Conservation (phyloP, 2,329 filamentous ascomycete genomes). For the Cladosporium austrohemisphaericum region DNA sequence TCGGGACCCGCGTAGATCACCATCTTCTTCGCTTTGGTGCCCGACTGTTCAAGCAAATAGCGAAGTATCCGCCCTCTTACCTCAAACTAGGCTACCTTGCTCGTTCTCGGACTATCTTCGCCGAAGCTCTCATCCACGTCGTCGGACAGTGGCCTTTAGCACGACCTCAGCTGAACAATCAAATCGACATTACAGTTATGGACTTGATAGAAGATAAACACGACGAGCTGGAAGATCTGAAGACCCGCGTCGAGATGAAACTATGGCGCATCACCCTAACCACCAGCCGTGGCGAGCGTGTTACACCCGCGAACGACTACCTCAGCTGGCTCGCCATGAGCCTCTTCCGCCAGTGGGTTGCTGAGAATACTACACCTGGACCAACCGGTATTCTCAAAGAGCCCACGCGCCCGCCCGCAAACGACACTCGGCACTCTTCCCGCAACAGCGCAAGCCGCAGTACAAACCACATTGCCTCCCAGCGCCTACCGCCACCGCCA, state of each 20-base stretch:
- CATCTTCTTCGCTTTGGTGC: constrained; percentile 89
- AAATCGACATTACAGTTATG: constrained; percentile 70
- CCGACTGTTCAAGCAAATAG: constrained; percentile 90
- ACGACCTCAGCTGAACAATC: constrained; percentile 68
- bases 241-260: constrained; percentile 72
- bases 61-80: constrained; percentile 91
- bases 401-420: constrained; percentile 1
- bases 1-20: constrained; percentile 86
- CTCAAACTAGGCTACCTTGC: constrained; percentile 84
- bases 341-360: constrained; percentile 88
- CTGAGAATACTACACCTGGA: constrained; percentile 78
- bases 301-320: constrained; percentile 74
- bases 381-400: constrained; percentile 51
- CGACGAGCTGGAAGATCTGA: constrained; percentile 80
- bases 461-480: constrained; percentile 27
- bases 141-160: constrained; percentile 90
- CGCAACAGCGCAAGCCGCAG: constrained; percentile 14
- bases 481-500: constrained; percentile 25
- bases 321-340: constrained; percentile 86
- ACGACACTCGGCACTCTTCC: not conserved
- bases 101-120: constrained; percentile 71
- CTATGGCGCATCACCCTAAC: constrained; percentile 78
- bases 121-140: constrained; percentile 82
- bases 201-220: constrained; percentile 95
- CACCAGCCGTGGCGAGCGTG: constrained; percentile 75